These are phyloP conservation scores for Mortierella sp. DNA, from an alignment of 371 early-diverging fungal genomes.

Conservation along the genomic window DNA sequence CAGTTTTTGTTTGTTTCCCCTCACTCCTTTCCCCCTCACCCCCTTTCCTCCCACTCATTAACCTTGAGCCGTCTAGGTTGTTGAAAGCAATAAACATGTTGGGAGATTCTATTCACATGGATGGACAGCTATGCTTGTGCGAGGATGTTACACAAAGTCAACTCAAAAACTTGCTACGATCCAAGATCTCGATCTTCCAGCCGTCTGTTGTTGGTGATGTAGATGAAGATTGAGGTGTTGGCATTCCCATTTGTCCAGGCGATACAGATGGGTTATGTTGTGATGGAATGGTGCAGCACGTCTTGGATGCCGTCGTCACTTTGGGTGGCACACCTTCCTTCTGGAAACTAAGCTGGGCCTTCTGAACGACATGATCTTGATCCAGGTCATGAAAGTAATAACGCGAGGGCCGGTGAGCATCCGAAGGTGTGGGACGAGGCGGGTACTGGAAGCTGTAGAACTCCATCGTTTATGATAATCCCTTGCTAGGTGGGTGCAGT, in stretches of 20 bases:
- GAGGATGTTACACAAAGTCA: background rate
- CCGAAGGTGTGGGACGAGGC: constrained; percentile 33
- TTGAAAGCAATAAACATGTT: background rate
- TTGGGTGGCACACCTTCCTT: constrained; percentile 32
- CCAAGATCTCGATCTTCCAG: constrained; percentile 14
- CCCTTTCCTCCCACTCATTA: background rate
- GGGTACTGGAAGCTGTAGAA: constrained; percentile 41
- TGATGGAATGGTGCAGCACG: too few relatives aligned
- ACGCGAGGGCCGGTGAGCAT: constrained; percentile 24
- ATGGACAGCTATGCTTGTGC: too few relatives aligned
- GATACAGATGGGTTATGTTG: too few relatives aligned
- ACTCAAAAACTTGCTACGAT: constrained; percentile 26
- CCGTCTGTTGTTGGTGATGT: background rate
- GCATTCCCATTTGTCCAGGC: too few relatives aligned
- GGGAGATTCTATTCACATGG: background rate
- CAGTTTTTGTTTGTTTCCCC: too few relatives aligned
- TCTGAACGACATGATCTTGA: constrained; percentile 17
- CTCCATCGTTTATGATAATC: constrained; percentile 17
- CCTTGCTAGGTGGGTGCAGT: background rate
- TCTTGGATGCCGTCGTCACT: background rate
- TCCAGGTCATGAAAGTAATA: constrained; percentile 43
- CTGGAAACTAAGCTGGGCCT: constrained; percentile 7
- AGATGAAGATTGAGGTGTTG: background rate
- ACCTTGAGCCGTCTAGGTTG: background rate
- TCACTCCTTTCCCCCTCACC: background rate